Evolutionary conservation across 2,329 filamentous ascomycete species (phyloP), one percentile per base, ranked within the genome.

Genomic region (Colletotrichum gigasporum): DNA sequence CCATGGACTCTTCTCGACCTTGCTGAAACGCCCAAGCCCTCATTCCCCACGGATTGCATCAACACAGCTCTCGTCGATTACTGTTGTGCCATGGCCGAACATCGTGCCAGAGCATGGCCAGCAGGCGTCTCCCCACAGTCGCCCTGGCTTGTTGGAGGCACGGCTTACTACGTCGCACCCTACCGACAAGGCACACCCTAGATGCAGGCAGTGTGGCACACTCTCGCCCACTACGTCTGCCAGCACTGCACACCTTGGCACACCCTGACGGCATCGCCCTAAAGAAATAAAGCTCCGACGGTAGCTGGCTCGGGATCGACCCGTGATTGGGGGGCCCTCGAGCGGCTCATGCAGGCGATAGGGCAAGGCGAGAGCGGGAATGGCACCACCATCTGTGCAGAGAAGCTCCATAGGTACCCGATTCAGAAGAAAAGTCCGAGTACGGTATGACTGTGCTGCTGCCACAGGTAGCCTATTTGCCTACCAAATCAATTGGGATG

Each of bases 121-220:
- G 20, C 44, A 52, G 47, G 45, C 54, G 18, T 52, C 60, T 59
- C 54, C 60, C 60, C 53, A 32, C 60, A 63, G 24, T 56, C 50
- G 26, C 18, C 24, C 34, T 51, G 18, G 16, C 34, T 18, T 56
- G 44, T 37, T 28, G 39, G 44, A 16, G 10, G 41, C 28, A 5
- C n/a, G 7, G 22, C 44, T 44, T 34, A 50, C 39, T n/a, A n/a
- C n/a, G n/a, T n/a, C n/a, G n/a, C n/a, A n/a, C 45, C 60, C 45
- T 63, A 45, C 54, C 20, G 10, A 53, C 54, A 47, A 47, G 60
- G 54, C 60, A 63, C 20, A 63, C 53, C 54, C 60, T 22, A 63
- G 54, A 35, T 37, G 22, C 44, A 45, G 30, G 35, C n/a, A n/a
- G n/a, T n/a, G n/a, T n/a, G n/a, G n/a, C 44, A 35, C 12, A 35